A percentile compares a stretch with the other conserved stretches of the same genome.
These are phyloP conservation scores for Echinochloa phyllopogon DNA, from an alignment of 176 grass and related monocot species.

Conservation along the genomic window DNA sequence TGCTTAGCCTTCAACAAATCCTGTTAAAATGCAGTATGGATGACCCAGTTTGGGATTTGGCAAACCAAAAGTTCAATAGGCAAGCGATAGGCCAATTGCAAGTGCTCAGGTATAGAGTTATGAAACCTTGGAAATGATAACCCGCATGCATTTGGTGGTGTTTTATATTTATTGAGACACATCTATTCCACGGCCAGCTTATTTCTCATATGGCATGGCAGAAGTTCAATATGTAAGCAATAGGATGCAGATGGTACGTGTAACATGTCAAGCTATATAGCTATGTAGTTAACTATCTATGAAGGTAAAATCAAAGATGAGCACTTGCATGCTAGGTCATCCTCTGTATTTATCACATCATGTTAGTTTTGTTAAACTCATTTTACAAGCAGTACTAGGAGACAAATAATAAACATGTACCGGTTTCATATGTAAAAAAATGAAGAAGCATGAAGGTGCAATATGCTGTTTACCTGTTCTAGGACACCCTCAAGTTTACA, in stretches of 20 bases:
- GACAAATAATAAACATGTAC: conserved; percentile 20
- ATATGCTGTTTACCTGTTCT: conserved; percentile 73
- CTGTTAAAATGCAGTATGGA: conserved; percentile 26
- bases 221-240: conserved; percentile 35
- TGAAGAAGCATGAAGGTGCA: conserved; percentile 16
- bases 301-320: conserved; percentile 24
- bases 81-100: conserved; percentile 33
- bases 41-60: conserved; percentile 12
- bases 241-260: conserved; percentile 25
- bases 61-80: conserved; percentile 28
- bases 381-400: neutral
- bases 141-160: neutral
- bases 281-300: neutral
- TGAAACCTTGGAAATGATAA: conserved; percentile 14
- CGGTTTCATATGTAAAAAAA: conserved; percentile 12
- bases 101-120: neutral
- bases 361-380: neutral
- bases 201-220: conserved; percentile 28
- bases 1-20: neutral
- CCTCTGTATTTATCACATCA: conserved; percentile 34
- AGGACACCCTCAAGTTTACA: conserved; percentile 93
- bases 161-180: conserved; percentile 11
- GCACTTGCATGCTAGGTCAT: conserved; percentile 1
- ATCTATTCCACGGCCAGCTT: neutral
- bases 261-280: neutral